These are phyloP conservation scores for Sarcodon sp. DNA, from an alignment of 768 basidiomycete species.

Conservation along the genomic window DNA sequence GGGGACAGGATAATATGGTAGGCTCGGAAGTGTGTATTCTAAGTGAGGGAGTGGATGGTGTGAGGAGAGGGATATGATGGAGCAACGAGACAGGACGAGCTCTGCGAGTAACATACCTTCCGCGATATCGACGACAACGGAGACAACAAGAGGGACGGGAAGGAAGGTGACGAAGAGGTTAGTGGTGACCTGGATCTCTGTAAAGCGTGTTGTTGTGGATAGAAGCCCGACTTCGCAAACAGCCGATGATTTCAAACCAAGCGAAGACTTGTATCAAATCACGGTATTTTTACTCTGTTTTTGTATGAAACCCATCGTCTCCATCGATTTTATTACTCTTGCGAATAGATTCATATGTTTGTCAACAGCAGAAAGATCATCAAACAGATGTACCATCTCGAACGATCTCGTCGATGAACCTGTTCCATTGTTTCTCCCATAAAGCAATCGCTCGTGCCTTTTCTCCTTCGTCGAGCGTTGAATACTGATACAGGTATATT, in stretches of 20 bases:
- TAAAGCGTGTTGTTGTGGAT: too few relatives aligned
- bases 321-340: too few relatives aligned
- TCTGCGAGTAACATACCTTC: constrained; percentile 1
- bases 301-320: too few relatives aligned
- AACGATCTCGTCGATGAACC: constrained; percentile 27
- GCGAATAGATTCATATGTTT: too few relatives aligned
- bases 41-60: constrained; percentile 5
- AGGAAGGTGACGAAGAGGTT: not conserved
- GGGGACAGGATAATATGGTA: constrained; percentile 11
- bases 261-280: too few relatives aligned
- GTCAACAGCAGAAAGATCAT: too few relatives aligned
- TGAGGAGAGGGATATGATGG: constrained; percentile 7
- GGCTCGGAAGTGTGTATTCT: constrained; percentile 8
- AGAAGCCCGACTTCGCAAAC: too few relatives aligned
- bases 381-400: not conserved
- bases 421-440: constrained; percentile 38
- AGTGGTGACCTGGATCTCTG: not conserved
- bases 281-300: too few relatives aligned
- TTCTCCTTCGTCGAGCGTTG: constrained; percentile 31
- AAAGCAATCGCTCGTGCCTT: constrained; percentile 26
- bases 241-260: too few relatives aligned
- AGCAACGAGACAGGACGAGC: not conserved
- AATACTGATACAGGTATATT: constrained; percentile 25
- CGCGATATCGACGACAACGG: not conserved
- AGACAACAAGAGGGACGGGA: constrained; percentile 1